Percentiles rank a stretch among this genome's conserved stretches.
phyloP scores from a whole-genome alignment of 192 early-diverging fungal species.

The Linnemannia exigua region DNA sequence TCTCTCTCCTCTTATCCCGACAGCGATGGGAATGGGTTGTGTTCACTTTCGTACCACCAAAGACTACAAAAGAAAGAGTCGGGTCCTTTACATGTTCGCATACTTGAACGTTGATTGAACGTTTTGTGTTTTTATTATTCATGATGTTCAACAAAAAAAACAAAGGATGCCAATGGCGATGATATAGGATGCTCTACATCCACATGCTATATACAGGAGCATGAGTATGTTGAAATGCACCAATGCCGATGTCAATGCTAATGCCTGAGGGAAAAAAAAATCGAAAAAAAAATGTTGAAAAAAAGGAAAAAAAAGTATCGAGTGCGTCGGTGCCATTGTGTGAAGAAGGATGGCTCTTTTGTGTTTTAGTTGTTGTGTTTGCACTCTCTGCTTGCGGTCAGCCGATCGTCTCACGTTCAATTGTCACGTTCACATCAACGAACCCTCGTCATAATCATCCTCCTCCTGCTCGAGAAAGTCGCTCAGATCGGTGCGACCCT shows the following conservation, averaged over 20 bases:
- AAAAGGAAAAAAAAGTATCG: not conserved
- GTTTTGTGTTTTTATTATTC: conserved; percentile 7
- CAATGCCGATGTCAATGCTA: not conserved
- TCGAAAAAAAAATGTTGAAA: conserved; percentile 2
- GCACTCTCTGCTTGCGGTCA: too few relatives aligned
- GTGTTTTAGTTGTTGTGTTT: too few relatives aligned
- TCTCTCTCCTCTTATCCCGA: not conserved
- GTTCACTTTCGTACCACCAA: conserved; percentile 1
- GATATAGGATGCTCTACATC: not conserved
- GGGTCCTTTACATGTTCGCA: not conserved
- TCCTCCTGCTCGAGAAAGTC: conserved; percentile 26
- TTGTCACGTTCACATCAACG: conserved; percentile 18
- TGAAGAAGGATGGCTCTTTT: not conserved
- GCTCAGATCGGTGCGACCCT: conserved; percentile 6
- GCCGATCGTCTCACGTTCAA: too few relatives aligned
- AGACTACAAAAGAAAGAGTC: not conserved
- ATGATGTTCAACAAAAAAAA: conserved; percentile 4
- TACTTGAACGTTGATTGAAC: not conserved
- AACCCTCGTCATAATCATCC: conserved; percentile 26
- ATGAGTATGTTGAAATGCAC: too few relatives aligned
- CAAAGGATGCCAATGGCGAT: not conserved
- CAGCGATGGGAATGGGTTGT: conserved; percentile 3
- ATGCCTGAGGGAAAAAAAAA: conserved; percentile 16
- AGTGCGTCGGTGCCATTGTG: not conserved
- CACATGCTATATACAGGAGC: not conserved